Conservation (phyloP, 495 filamentous ascomycete genomes). For the Trichoderma erinaceum region DNA sequence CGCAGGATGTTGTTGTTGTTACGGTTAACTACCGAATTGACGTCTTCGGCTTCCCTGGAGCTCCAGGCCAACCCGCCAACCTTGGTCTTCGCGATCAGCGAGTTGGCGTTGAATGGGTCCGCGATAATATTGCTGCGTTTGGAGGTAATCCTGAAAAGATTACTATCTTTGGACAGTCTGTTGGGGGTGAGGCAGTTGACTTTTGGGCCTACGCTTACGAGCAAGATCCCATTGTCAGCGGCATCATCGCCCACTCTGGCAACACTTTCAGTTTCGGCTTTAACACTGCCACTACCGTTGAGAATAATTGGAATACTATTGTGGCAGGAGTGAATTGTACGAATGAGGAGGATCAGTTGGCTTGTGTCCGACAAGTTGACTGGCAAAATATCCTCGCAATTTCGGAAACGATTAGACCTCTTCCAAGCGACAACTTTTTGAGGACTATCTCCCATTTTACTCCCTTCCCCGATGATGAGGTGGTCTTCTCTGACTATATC, state of each 20-base stretch:
- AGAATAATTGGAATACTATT: background rate
- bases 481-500: slow-evolving; percentile 40
- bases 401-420: slow-evolving; percentile 28
- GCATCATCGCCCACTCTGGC: slow-evolving; percentile 47
- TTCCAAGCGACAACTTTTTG: slow-evolving; percentile 19
- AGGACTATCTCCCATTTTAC: slow-evolving; percentile 33
- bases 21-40: slow-evolving; percentile 62
- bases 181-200: slow-evolving; percentile 44
- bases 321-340: slow-evolving; percentile 15
- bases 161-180: slow-evolving; percentile 47
- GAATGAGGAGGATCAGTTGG: background rate
- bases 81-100: slow-evolving; percentile 53
- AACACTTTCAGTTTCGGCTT: slow-evolving; percentile 33
- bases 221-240: slow-evolving; percentile 36
- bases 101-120: slow-evolving; percentile 46
- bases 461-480: slow-evolving; percentile 40
- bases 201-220: slow-evolving; percentile 42
- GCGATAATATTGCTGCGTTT: slow-evolving; percentile 50
- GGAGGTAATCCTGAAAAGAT: slow-evolving; percentile 50
- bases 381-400: slow-evolving; percentile 15
- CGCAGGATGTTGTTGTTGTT: slow-evolving; percentile 47
- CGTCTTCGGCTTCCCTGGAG: slow-evolving; percentile 51
- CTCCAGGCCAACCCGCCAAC: slow-evolving; percentile 28
- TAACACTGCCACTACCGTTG: slow-evolving; percentile 17
- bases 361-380: background rate